Percentiles rank a stretch among this genome's conserved stretches.
Conservation (phyloP, 208 protist genomes). For the Trypanosoma brucei region DNA sequence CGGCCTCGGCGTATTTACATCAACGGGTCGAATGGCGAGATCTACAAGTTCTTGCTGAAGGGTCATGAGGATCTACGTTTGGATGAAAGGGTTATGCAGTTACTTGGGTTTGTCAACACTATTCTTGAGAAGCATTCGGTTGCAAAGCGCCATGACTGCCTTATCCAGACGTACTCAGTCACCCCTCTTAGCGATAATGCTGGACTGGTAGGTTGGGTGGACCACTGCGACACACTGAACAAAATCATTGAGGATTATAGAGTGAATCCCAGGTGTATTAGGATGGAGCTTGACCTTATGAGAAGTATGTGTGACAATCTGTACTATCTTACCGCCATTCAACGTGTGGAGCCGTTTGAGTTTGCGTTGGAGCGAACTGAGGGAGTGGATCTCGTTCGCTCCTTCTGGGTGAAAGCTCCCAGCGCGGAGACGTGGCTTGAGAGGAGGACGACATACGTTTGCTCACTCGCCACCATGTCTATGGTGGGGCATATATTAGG, state of each 20-base stretch:
- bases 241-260: constrained; percentile 92
- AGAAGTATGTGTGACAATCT: constrained; percentile 88
- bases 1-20: constrained; percentile 97
- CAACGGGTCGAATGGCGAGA: constrained; percentile 92
- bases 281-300: constrained; percentile 93
- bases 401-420: constrained; percentile 96
- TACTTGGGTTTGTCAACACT: constrained; percentile 99
- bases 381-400: constrained; percentile 93
- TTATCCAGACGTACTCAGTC: constrained; percentile 94
- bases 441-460: constrained; percentile 98
- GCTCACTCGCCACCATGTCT: constrained; percentile 99
- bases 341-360: constrained; percentile 99
- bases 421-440: constrained; percentile 98
- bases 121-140: constrained; percentile 95
- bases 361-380: constrained; percentile 94
- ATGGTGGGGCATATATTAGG: constrained; percentile 99
- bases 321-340: constrained; percentile 94
- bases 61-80: constrained; percentile 97
- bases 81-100: constrained; percentile 99
- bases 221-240: constrained; percentile 92
- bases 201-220: constrained; percentile 99
- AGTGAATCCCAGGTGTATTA: constrained; percentile 75
- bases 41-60: constrained; percentile 99
- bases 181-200: constrained; percentile 98
- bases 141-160: constrained; percentile 79